phyloP scores from a whole-genome alignment of 2,329 filamentous ascomycete species.

The Meredithiella fracta region DNA sequence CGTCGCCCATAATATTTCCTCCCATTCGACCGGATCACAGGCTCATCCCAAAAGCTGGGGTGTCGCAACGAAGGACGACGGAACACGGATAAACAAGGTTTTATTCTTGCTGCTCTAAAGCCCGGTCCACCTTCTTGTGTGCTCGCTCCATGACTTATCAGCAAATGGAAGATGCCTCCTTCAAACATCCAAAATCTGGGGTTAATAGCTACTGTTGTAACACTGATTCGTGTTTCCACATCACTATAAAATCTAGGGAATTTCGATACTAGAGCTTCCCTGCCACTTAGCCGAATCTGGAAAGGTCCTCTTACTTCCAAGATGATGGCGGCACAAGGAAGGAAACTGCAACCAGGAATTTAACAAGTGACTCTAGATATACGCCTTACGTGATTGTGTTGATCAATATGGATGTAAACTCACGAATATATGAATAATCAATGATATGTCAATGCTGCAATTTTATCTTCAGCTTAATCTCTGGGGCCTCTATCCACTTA shows the following conservation, averaged over 20 bases:
- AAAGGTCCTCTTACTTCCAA: constrained; percentile 4
- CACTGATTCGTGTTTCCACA: too few species aligned
- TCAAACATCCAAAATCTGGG: constrained; percentile 4
- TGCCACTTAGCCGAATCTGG: constrained; percentile 5
- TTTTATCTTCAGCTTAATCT: too few species aligned
- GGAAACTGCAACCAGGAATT: not conserved
- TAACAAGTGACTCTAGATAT: not conserved
- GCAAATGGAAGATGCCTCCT: not conserved
- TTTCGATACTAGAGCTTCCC: constrained; percentile 4
- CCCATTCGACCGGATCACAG: constrained; percentile 6
- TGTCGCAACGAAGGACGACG: not conserved
- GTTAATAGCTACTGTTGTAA: constrained; percentile 5
- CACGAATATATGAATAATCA: too few species aligned
- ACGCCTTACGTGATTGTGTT: too few species aligned
- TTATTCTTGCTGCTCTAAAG: not conserved
- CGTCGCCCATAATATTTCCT: not conserved
- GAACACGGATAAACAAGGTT: not conserved
- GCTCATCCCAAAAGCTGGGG: not conserved
- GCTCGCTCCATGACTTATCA: too few species aligned
- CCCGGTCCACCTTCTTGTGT: not conserved
- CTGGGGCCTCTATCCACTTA: not conserved
- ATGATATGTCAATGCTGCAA: too few species aligned
- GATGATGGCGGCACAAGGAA: not conserved
- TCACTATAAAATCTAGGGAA: constrained; percentile 10
- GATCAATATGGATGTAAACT: too few species aligned